Conservation (phyloP, 2,329 filamentous ascomycete genomes). For the Colletotrichum scovillei region DNA sequence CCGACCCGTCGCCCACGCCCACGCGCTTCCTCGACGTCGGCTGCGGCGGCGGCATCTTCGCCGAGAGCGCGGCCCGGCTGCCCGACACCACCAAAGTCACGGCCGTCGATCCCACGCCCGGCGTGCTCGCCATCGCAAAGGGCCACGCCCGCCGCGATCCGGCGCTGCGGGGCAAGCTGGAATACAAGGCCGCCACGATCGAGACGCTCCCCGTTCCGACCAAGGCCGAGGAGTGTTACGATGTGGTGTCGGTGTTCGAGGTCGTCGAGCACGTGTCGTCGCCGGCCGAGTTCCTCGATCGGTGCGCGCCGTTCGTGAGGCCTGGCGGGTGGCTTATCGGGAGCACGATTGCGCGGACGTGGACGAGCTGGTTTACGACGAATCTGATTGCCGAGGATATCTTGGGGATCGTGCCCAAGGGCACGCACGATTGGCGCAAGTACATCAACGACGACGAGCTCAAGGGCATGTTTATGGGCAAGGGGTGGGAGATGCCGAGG, state of each 20-base stretch:
- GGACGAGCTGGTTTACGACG: constrained; percentile 90
- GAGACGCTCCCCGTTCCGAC: constrained; percentile 70
- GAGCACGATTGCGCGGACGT: constrained; percentile 91
- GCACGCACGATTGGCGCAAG: constrained; percentile 96
- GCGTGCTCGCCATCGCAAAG: constrained; percentile 80
- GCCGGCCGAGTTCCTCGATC: constrained; percentile 78
- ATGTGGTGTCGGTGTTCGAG: constrained; percentile 91
- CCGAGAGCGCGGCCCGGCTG: constrained; percentile 83
- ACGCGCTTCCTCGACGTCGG: constrained; percentile 86
- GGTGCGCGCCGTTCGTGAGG: constrained; percentile 79
- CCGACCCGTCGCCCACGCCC: constrained; percentile 50
- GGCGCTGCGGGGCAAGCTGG: constrained; percentile 69
- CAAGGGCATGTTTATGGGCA: constrained; percentile 62
- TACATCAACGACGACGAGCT: constrained; percentile 92
- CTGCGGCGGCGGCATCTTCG: constrained; percentile 96
- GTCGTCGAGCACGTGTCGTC: constrained; percentile 92
- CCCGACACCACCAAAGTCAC: constrained; percentile 72
- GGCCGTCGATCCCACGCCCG: constrained; percentile 81
- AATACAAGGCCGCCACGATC: constrained; percentile 81
- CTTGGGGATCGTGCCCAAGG: constrained; percentile 85
- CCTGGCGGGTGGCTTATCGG: constrained; percentile 94
- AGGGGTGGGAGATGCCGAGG: constrained; percentile 69
- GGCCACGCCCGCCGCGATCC: constrained; percentile 83
- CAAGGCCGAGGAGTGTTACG: constrained; percentile 64
- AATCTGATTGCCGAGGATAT: constrained; percentile 93